Evolutionary conservation across 495 filamentous ascomycete genomes (phyloP).

Genomic region (Annulohypoxylon maeteangense): DNA sequence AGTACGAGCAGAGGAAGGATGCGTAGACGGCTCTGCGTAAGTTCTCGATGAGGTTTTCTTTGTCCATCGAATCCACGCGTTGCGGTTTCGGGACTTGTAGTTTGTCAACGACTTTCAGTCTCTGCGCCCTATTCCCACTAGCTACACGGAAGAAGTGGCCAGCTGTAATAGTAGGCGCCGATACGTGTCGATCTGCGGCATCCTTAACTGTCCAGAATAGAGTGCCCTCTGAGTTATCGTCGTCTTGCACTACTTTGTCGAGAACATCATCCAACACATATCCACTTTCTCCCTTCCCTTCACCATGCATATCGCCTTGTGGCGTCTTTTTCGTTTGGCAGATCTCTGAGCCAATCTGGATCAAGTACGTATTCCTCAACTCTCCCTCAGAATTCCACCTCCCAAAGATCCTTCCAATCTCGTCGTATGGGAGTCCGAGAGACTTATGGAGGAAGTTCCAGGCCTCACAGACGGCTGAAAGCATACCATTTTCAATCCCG

Average conservation of each 20-base stretch:
- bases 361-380: slow-evolving; percentile 68
- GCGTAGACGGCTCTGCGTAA: slow-evolving; percentile 70
- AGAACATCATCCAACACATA: slow-evolving; percentile 72
- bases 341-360: slow-evolving; percentile 72
- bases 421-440: slow-evolving; percentile 68
- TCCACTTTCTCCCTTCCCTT: slow-evolving; percentile 53
- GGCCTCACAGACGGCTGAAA: slow-evolving; percentile 62
- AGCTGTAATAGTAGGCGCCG: slow-evolving; percentile 70
- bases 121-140: slow-evolving; percentile 68
- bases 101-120: slow-evolving; percentile 52
- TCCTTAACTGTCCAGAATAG: slow-evolving; percentile 73
- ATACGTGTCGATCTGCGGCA: slow-evolving; percentile 69
- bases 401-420: slow-evolving; percentile 69
- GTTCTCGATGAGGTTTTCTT: slow-evolving; percentile 65
- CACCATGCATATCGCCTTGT: slow-evolving; percentile 23
- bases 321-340: slow-evolving; percentile 54
- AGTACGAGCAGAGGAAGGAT: slow-evolving; percentile 70
- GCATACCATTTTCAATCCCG: slow-evolving; percentile 79
- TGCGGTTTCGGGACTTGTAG: slow-evolving; percentile 57
- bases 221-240: slow-evolving; percentile 74
- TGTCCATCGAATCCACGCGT: slow-evolving; percentile 53
- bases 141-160: slow-evolving; percentile 74
- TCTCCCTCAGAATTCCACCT: slow-evolving; percentile 70
- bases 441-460: slow-evolving; percentile 72
- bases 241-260: slow-evolving; percentile 82